Conservation (phyloP, 192 early-diverging fungal species). For the Funneliformis mosseae region DNA sequence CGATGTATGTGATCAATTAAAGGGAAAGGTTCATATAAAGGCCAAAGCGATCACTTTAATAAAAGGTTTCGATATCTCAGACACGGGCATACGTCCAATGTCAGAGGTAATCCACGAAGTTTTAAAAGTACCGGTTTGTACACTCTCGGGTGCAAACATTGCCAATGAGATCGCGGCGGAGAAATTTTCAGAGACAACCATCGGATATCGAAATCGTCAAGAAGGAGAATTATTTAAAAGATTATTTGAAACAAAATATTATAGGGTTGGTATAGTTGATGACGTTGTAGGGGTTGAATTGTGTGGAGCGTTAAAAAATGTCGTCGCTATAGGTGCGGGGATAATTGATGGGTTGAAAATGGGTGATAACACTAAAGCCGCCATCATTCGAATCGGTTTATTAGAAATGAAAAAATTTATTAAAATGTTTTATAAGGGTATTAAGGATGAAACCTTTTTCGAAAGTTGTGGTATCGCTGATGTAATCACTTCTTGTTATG, state of each 20-base stretch:
- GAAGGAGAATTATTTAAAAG: slow-evolving; percentile 81
- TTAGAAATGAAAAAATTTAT: slow-evolving; percentile 95
- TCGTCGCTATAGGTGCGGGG: slow-evolving; percentile 96
- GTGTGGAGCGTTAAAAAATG: slow-evolving; percentile 98
- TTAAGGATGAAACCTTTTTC: slow-evolving; percentile 95
- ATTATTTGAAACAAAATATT: slow-evolving; percentile 88
- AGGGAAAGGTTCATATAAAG: slow-evolving; percentile 66
- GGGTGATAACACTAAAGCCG: slow-evolving; percentile 97
- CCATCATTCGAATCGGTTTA: slow-evolving; percentile 93
- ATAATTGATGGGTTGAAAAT: slow-evolving; percentile 91
- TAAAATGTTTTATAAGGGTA: slow-evolving; percentile 74
- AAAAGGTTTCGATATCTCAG: slow-evolving; percentile 87
- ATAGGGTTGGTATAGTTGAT: slow-evolving; percentile 80
- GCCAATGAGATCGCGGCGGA: slow-evolving; percentile 93
- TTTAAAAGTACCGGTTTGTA: slow-evolving; percentile 75
- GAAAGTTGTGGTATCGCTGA: slow-evolving; percentile 98
- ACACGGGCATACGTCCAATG: slow-evolving; percentile 78
- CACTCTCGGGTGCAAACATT: slow-evolving; percentile 97
- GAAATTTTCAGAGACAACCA: slow-evolving; percentile 94
- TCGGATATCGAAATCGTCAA: slow-evolving; percentile 69
- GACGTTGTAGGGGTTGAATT: slow-evolving; percentile 95
- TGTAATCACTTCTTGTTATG: slow-evolving; percentile 94
- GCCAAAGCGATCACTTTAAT: slow-evolving; percentile 94
- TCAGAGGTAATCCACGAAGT: slow-evolving; percentile 55
- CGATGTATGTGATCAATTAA: slow-evolving; percentile 79